Conservation (phyloP, 2,329 filamentous ascomycete species). For the Zalaria obscura region DNA sequence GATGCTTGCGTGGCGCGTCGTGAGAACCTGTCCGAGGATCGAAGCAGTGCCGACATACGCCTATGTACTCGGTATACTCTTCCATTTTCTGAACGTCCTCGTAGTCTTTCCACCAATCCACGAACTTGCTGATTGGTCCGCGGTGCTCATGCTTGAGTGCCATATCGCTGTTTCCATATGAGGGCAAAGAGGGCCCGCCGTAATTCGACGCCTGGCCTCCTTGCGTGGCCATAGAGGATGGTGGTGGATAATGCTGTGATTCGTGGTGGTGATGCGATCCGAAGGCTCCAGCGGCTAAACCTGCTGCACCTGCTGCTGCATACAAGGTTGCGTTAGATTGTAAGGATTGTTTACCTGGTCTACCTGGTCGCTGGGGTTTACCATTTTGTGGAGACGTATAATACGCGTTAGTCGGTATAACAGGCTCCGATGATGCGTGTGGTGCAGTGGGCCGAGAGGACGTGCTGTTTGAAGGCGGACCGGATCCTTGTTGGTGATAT, state of each 20-base stretch:
- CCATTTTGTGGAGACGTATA: conserved; percentile 5
- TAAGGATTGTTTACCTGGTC: conserved; percentile 28
- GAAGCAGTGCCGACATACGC: conserved; percentile 51
- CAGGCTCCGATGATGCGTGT: background rate
- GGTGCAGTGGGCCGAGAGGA: background rate
- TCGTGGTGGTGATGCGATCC: conserved; percentile 9
- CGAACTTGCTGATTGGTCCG: conserved; percentile 40
- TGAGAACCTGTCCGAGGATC: conserved; percentile 41
- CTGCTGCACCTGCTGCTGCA: conserved; percentile 7
- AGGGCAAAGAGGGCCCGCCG: background rate
- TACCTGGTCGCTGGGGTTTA: conserved; percentile 8
- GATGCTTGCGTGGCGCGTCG: conserved; percentile 47
- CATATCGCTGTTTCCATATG: conserved; percentile 21
- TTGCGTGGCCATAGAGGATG: conserved; percentile 11
- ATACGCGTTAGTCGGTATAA: conserved; percentile 3
- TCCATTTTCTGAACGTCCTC: conserved; percentile 53
- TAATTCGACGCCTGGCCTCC: background rate
- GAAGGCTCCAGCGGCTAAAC: conserved; percentile 4
- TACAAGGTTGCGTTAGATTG: conserved; percentile 23
- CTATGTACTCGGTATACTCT: conserved; percentile 53
- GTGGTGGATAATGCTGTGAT: conserved; percentile 12
- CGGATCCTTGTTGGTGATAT: conserved; percentile 5
- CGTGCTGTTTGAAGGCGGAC: background rate
- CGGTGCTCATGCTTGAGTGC: conserved; percentile 38
- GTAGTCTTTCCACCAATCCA: conserved; percentile 48